Base-by-base conservation (phyloP, 2,329 filamentous ascomycete species). In the Fonsecaea pedrosoi region DNA sequence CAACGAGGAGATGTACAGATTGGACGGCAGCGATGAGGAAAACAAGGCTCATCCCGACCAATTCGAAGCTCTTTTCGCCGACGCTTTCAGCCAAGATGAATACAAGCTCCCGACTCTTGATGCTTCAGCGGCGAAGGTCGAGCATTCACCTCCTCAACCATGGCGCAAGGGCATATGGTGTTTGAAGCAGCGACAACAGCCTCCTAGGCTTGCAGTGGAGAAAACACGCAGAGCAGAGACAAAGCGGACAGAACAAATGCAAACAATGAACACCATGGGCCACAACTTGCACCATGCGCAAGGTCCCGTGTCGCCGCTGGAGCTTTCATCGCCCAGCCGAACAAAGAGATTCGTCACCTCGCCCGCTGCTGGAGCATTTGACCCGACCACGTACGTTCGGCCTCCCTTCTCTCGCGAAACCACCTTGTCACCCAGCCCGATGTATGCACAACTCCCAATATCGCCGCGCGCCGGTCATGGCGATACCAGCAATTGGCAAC, bases 111-210 rank as follows among this genome's bases (percentile, higher is more conserved):
- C 80, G 71, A 79, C 82, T 76, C 80, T 82, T 72, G 81, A 81
- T 75, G 78, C 82, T 78, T 53, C 59, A 37, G 81, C 81, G 61
- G 72, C 77, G 15, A 79, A 79, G 71, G 76, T 74, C 57, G 77
- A 79, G 73, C 77, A 76, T 69, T 74, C 76, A 73, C 77, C 80
- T 68, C 77, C 81, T 64, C 81, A 83, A 73, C 80, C 83, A 75
- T 87, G 85, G 85, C 81, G 81, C 70, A 82, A 83, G 75, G 84
- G 84, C 73, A 75, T 83, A 68, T 82, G 81, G 76, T 80, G 80
- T 73, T 74, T 85, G 73, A 79, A 83, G 75, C 81, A 84, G 75
- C 83, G 83, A 74, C 78, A 81, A 74, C 68, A 64, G 32, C 77
- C 79, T 70, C 78, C 78, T 66, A 74, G 70, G 65, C 66, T 79